Conservation (phyloP, 2,329 filamentous ascomycete species). For the Colletotrichum viniferum region DNA sequence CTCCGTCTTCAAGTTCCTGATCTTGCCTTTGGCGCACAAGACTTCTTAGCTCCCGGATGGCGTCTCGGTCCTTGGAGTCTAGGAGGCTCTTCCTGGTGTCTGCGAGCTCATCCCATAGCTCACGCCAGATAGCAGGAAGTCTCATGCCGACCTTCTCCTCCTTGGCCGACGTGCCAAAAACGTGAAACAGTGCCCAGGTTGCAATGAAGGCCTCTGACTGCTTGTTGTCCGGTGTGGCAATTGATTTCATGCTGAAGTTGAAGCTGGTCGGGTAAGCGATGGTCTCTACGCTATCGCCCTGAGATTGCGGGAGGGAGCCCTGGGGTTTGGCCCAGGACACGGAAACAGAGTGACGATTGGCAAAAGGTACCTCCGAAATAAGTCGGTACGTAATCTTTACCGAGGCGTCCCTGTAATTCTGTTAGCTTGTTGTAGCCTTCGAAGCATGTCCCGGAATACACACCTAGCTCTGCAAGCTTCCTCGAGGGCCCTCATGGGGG, state of each 20-base stretch:
- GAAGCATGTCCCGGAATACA: conserved; percentile 19
- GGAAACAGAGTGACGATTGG: conserved; percentile 75
- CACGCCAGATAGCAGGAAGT: conserved; percentile 80
- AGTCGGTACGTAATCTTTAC: conserved; percentile 71
- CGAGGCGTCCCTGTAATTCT: conserved; percentile 64
- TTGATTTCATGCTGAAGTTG: conserved; percentile 73
- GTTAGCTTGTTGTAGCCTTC: neutral
- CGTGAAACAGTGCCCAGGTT: conserved; percentile 79
- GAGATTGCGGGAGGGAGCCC: conserved; percentile 46
- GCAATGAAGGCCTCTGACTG: conserved; percentile 90
- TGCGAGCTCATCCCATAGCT: conserved; percentile 82
- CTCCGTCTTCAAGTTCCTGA: conserved; percentile 73
- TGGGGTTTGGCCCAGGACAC: conserved; percentile 83
- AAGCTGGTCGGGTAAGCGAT: conserved; percentile 55
- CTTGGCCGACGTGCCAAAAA: conserved; percentile 78
- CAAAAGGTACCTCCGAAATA: conserved; percentile 75
- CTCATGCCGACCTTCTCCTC: conserved; percentile 86
- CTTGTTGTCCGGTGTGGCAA: conserved; percentile 75
- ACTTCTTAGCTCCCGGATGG: conserved; percentile 71
- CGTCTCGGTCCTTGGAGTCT: conserved; percentile 72
- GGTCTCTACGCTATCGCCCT: conserved; percentile 42
- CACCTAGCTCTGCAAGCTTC: conserved; percentile 86
- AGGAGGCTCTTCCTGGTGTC: conserved; percentile 71
- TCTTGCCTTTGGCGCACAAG: conserved; percentile 72
- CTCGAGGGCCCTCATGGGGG: conserved; percentile 77